Base-by-base conservation (phyloP, 306 rosid species). In the Senna siamea region DNA sequence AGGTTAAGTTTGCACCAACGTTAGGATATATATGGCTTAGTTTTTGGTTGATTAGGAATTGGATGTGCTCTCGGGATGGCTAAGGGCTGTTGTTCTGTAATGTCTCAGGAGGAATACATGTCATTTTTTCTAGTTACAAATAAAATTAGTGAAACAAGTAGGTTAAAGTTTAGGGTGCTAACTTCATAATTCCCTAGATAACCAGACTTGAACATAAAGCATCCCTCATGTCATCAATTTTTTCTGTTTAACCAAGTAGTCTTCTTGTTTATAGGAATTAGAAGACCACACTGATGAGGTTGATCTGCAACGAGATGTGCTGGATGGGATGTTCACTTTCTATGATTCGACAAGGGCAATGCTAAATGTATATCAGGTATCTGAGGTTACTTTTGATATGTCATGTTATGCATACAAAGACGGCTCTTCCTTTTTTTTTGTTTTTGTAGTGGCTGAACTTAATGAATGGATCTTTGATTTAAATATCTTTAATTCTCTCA, bases 301-400 rank as follows among this genome's bases (percentile, higher is more conserved):
- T 78, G 81, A 79, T 71, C 66, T 95, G 73, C 97, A 95, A 74
- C 89, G 93, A 56, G 99, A 92, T 73, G 83, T 82, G 69, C 86
- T 95, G 54, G 98, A 95, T 43, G 99, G 96, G 62, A 79, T 86
- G 69, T 90, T 95, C 88, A 90, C 97, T 57, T 92, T 95, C 83
- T 92, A 92, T 76, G 97, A 88, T 87, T 86, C 90, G 58, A 85
- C 89, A 37, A 77, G 60, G 46, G 89, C 96, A 44, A 77, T 66
- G 65, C 89, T 92, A 61, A 78, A 88, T 72, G 72, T 95, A 30
- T 92, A 92, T 85, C 99, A 95, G 99, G 98, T 95, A 85, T 75
- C 73, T 56, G 51, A 68, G 66, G 77, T 69, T 60, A 57, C 48
- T 40, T 72, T 28, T 60, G 47, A 26, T 64, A 32, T 23, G 47